A percentile compares a stretch with the other conserved stretches of the same genome.
Evolutionary conservation across 441 rosid genomes (phyloP).

Genomic region (Euphorbia corollata): DNA sequence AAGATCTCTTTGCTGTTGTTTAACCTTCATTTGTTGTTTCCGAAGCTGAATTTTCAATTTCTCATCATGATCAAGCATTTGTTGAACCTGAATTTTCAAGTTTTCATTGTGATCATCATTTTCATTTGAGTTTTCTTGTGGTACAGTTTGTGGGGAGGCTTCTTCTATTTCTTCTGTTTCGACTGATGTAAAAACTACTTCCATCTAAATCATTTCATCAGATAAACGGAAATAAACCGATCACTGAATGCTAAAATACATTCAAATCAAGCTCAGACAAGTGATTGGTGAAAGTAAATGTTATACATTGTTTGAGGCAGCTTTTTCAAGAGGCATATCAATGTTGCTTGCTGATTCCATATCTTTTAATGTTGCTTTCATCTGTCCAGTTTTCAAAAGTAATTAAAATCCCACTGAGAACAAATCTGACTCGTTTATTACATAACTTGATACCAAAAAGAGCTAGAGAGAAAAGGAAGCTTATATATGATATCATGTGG

Average conservation of each 20-base stretch:
- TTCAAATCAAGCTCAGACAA: conserved; percentile 1
- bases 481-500: neutral
- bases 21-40: conserved; percentile 52
- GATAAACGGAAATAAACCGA: conserved; percentile 8
- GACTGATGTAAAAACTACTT: conserved; percentile 31
- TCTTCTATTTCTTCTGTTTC: conserved; percentile 41
- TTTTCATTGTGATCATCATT: conserved; percentile 37
- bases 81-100: conserved; percentile 28
- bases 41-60: neutral
- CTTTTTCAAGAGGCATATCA: conserved; percentile 27
- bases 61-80: no score
- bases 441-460: neutral
- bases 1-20: conserved; percentile 60
- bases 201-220: conserved; percentile 31
- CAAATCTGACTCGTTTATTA: neutral
- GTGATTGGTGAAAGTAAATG: neutral
- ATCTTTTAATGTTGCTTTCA: conserved; percentile 38
- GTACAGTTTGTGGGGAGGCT: conserved; percentile 30
- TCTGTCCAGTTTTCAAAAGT: conserved; percentile 30
- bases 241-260: conserved; percentile 8
- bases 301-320: conserved; percentile 29
- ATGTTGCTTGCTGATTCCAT: conserved; percentile 20
- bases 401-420: conserved; percentile 8
- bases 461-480: no score
- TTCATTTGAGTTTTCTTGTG: conserved; percentile 30